Conservation (phyloP, 768 basidiomycete species). For the Dendrothele bispora region DNA sequence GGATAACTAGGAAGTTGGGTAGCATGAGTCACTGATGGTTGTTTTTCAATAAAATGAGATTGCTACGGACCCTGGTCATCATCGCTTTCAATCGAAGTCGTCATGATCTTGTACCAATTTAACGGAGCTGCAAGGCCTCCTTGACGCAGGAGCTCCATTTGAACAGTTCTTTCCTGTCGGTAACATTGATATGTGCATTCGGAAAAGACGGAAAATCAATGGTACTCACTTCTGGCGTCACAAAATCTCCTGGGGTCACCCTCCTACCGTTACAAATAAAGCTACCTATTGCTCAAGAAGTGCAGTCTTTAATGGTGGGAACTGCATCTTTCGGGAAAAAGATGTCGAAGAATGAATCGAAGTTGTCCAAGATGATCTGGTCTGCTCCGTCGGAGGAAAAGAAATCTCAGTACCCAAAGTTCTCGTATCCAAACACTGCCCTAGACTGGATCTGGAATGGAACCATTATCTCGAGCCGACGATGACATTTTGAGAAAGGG, state of each 20-base stretch:
- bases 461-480: not conserved
- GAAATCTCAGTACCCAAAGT: conserved; percentile 37
- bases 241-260: conserved; percentile 26
- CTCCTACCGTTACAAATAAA: conserved; percentile 28
- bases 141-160: conserved; percentile 17
- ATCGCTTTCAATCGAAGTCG: conserved; percentile 22
- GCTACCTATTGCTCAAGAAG: conserved; percentile 35
- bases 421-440: conserved; percentile 25
- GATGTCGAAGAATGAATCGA: conserved; percentile 38
- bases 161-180: conserved; percentile 26
- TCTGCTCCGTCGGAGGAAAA: conserved; percentile 32
- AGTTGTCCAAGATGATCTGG: conserved; percentile 28
- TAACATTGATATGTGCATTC: not conserved
- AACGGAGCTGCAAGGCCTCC: conserved; percentile 30
- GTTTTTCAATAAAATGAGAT: too few species aligned
- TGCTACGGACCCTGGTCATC: conserved; percentile 36
- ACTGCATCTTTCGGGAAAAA: conserved; percentile 31
- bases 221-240: conserved; percentile 26
- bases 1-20: too few species aligned
- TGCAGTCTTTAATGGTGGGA: conserved; percentile 33
- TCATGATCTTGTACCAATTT: conserved; percentile 34
- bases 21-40: too few species aligned
- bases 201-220: not conserved
- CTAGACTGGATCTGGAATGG: conserved; percentile 12
- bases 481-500: not conserved